Evolutionary conservation across 495 filamentous ascomycete genomes (phyloP).

Genomic region (Ramalina intermedia): DNA sequence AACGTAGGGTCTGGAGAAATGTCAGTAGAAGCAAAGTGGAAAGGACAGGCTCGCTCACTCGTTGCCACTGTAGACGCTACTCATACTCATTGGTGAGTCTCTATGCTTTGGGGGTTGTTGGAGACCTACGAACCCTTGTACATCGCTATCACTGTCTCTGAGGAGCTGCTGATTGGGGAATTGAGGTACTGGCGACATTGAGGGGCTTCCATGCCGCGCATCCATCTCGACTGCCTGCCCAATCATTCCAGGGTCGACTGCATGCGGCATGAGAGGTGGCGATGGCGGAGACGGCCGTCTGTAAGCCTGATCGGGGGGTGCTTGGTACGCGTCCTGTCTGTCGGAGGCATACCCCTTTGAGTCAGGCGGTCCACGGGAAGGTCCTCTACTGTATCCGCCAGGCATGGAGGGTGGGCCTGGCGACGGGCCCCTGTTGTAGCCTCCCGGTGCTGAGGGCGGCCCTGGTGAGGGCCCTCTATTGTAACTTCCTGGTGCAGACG

Average conservation of each 20-base stretch:
- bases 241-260: constrained; percentile 29
- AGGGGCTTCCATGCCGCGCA: constrained; percentile 40
- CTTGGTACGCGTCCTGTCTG: constrained; percentile 13
- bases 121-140: constrained; percentile 52
- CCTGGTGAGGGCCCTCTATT: constrained; percentile 34
- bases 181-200: constrained; percentile 21
- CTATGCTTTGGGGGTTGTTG: constrained; percentile 32
- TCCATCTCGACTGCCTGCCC: constrained; percentile 84
- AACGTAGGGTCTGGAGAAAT: constrained; percentile 37
- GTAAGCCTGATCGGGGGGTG: not conserved
- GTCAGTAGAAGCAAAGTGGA: constrained; percentile 19
- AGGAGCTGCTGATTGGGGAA: constrained; percentile 24
- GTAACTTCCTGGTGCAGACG: constrained; percentile 18
- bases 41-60: constrained; percentile 45
- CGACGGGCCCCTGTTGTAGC: constrained; percentile 4
- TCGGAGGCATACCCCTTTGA: constrained; percentile 23
- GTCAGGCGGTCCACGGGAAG: constrained; percentile 15
- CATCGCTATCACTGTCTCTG: constrained; percentile 52
- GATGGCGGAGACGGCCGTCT: constrained; percentile 46
- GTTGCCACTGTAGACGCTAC: constrained; percentile 51
- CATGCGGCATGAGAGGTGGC: constrained; percentile 34
- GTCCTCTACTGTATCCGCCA: constrained; percentile 22
- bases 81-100: constrained; percentile 36
- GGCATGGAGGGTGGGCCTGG: constrained; percentile 6
- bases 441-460: constrained; percentile 12